A percentile compares a stretch with the other conserved stretches of the same genome.
phyloP scores from a whole-genome alignment of 441 rosid genomes.

The Gossypium davidsonii region DNA sequence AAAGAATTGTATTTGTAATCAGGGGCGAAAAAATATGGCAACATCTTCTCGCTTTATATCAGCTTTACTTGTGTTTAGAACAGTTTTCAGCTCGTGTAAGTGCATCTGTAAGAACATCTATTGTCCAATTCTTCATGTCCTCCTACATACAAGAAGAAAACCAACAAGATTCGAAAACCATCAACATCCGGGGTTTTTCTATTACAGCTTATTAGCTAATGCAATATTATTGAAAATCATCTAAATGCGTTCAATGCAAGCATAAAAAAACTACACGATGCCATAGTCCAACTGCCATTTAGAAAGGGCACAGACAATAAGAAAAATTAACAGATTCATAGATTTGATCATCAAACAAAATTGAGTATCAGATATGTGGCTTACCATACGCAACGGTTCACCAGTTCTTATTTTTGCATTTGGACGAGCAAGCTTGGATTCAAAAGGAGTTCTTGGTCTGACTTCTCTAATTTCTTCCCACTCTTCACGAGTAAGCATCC shows the following conservation, averaged over 20 bases:
- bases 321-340: slow-evolving; percentile 4
- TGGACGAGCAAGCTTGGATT: slow-evolving; percentile 90
- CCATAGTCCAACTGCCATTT: neutral
- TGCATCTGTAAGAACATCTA: slow-evolving; percentile 78
- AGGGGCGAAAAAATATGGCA: neutral
- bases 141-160: slow-evolving; percentile 39
- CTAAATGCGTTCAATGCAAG: neutral
- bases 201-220: neutral
- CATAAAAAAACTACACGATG: neutral
- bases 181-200: neutral
- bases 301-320: neutral
- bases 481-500: slow-evolving; percentile 80
- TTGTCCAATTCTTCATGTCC: slow-evolving; percentile 81
- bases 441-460: slow-evolving; percentile 94
- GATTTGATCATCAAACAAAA: neutral
- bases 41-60: neutral
- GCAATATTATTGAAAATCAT: neutral
- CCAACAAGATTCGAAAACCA: neutral
- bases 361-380: slow-evolving; percentile 8
- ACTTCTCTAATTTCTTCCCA: slow-evolving; percentile 83
- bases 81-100: slow-evolving; percentile 69
- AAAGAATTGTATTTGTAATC: neutral
- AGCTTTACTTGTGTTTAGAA: slow-evolving; percentile 28
- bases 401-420: slow-evolving; percentile 79
- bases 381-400: slow-evolving; percentile 61